Evolutionary conservation across 75 land plant species (phyloP).

Genomic region (Cunninghamia lanceolata): DNA sequence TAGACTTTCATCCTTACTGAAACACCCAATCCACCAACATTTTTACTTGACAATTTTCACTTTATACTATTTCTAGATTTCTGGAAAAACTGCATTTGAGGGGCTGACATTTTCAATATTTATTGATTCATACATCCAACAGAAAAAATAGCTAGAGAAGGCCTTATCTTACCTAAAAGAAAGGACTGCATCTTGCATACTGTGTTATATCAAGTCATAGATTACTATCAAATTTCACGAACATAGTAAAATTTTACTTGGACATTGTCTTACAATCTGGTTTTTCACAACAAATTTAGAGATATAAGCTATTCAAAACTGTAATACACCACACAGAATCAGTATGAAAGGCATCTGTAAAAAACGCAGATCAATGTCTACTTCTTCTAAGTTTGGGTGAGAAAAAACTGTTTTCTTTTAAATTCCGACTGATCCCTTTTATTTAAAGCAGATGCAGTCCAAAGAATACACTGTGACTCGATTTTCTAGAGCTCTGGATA

Average conservation of each 20-base stretch:
- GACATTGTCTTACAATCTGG: background rate
- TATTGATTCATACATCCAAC: too few relatives aligned
- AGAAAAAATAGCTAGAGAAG: too few relatives aligned
- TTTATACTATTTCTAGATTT: too few relatives aligned
- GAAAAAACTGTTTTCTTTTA: background rate
- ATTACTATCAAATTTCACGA: background rate
- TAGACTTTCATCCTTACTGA: too few relatives aligned
- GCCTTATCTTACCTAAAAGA: too few relatives aligned
- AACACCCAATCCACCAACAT: too few relatives aligned
- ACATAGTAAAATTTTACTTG: background rate
- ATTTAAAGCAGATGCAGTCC: too few relatives aligned
- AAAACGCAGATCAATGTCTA: background rate
- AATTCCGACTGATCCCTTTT: too few relatives aligned
- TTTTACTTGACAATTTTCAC: too few relatives aligned
- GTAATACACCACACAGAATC: background rate
- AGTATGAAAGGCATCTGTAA: background rate
- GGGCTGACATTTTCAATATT: too few relatives aligned
- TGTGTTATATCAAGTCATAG: background rate
- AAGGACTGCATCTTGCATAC: background rate
- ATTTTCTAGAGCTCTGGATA: background rate
- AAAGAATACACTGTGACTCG: too few relatives aligned
- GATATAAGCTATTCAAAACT: background rate
- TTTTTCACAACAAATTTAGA: background rate
- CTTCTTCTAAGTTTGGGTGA: background rate
- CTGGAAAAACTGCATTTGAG: too few relatives aligned